Conservation (phyloP, 331 rosid genomes). For the Dryas integrifolia region DNA sequence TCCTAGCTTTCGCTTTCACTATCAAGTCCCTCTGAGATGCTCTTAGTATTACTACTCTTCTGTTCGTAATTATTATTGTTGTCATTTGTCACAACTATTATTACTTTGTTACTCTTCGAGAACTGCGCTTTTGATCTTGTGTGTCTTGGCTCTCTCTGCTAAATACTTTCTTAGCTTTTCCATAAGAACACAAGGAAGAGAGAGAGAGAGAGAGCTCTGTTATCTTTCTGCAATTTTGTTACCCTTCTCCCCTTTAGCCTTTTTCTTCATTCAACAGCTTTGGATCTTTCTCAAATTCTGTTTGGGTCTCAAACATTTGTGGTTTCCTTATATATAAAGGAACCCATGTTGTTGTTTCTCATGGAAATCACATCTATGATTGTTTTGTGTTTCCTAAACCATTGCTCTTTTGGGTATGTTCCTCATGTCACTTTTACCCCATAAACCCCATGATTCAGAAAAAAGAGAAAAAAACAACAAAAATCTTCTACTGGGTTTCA, state of each 20-base stretch:
- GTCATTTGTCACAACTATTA: conserved; percentile 53
- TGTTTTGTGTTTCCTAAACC: conserved; percentile 18
- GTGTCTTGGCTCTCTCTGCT: conserved; percentile 15
- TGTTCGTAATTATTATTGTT: conserved; percentile 30
- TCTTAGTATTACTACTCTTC: too few relatives aligned
- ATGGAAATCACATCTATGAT: conserved; percentile 12
- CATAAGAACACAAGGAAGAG: conserved; percentile 36
- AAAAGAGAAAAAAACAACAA: too few relatives aligned
- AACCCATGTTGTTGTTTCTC: conserved; percentile 29
- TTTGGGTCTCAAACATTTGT: conserved; percentile 33
- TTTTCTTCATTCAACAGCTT: background rate
- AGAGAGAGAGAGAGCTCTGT: conserved; percentile 26
- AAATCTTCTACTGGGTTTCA: background rate
- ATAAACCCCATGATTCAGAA: background rate
- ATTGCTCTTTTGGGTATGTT: conserved; percentile 17
- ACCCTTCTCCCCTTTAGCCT: conserved; percentile 13
- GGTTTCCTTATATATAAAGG: conserved; percentile 19
- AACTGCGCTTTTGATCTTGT: conserved; percentile 45
- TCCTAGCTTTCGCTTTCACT: conserved; percentile 54
- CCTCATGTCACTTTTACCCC: conserved; percentile 1
- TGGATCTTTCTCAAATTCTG: conserved; percentile 33
- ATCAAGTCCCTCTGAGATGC: conserved; percentile 15
- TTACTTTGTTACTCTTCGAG: conserved; percentile 50
- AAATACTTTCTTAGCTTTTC: conserved; percentile 59
- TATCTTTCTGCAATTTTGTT: conserved; percentile 24